phyloP scores from a whole-genome alignment of 768 basidiomycete species.

The Piloderma croceum region DNA sequence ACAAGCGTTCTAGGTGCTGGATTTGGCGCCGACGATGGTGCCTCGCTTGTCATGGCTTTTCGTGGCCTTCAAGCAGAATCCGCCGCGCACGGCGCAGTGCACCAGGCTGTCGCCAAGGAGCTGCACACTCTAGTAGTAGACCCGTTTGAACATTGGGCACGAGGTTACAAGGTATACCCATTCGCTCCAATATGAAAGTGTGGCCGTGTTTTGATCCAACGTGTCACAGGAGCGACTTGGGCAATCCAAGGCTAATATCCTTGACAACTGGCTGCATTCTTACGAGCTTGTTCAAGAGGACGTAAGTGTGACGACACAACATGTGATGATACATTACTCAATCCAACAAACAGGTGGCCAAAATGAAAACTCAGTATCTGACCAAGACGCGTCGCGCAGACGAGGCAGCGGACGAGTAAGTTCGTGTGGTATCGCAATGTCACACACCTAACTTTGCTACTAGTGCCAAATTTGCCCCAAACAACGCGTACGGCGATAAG shows the following conservation, averaged over 20 bases:
- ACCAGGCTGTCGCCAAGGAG: conserved; percentile 68
- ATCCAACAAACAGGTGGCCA: conserved; percentile 35
- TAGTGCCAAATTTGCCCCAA: conserved; percentile 87
- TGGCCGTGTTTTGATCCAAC: conserved; percentile 8
- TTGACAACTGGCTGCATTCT: conserved; percentile 61
- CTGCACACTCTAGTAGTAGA: conserved; percentile 69
- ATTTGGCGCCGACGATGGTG: conserved; percentile 78
- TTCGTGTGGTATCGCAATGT: conserved; percentile 12
- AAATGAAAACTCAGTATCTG: conserved; percentile 73
- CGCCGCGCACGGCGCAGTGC: conserved; percentile 63
- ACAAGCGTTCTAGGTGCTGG: conserved; percentile 42
- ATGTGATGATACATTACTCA: conserved; percentile 1
- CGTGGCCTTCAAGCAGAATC: conserved; percentile 76
- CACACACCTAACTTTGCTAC: conserved; percentile 10
- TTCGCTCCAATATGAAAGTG: conserved; percentile 9
- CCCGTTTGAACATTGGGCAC: conserved; percentile 79
- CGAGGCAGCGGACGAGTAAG: conserved; percentile 92
- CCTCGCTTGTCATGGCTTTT: conserved; percentile 74
- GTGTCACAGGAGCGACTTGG: conserved; percentile 51
- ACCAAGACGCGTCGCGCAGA: conserved; percentile 79
- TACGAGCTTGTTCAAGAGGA: conserved; percentile 69
- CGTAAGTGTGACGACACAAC: conserved; percentile 30
- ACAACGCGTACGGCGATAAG: conserved; percentile 53
- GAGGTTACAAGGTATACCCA: conserved; percentile 55
- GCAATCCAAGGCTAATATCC: conserved; percentile 48